Evolutionary conservation across 192 early-diverging fungal genomes (phyloP).

Genomic region (Pecoramyces ruminantium): DNA sequence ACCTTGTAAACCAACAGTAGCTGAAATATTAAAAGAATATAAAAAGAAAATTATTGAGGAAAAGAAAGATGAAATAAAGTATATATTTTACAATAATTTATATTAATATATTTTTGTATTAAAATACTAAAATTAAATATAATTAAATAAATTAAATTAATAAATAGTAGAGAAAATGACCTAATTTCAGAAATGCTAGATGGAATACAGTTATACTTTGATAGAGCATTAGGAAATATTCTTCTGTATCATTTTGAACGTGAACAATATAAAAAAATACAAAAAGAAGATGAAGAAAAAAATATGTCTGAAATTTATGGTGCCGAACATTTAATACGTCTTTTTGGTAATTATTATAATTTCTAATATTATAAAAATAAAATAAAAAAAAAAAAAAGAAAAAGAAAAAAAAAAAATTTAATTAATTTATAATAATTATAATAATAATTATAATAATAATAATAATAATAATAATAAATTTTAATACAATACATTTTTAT

Average conservation of each 20-base stretch:
- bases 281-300: constrained; percentile 51
- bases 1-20: constrained; percentile 65
- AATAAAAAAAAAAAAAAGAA: too few species aligned
- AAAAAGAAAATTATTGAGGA: constrained; percentile 17
- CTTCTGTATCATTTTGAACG: constrained; percentile 93
- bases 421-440: too few species aligned
- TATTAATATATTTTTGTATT: too few species aligned
- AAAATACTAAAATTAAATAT: too few species aligned
- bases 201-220: constrained; percentile 80
- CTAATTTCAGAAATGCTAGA: constrained; percentile 68
- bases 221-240: constrained; percentile 77
- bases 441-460: too few species aligned
- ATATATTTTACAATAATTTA: too few species aligned
- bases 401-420: too few species aligned
- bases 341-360: too few species aligned
- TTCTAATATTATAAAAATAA: too few species aligned
- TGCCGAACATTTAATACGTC: constrained; percentile 79
- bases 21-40: constrained; percentile 57
- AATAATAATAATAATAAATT: too few species aligned
- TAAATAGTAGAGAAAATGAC: constrained; percentile 17
- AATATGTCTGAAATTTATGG: constrained; percentile 83
- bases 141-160: too few species aligned
- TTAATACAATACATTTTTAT: too few species aligned
- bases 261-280: constrained; percentile 74
- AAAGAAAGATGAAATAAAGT: constrained; percentile 4